These are phyloP conservation scores for Lachnellula arida DNA, from an alignment of 2,329 filamentous ascomycete genomes.

Conservation along the genomic window DNA sequence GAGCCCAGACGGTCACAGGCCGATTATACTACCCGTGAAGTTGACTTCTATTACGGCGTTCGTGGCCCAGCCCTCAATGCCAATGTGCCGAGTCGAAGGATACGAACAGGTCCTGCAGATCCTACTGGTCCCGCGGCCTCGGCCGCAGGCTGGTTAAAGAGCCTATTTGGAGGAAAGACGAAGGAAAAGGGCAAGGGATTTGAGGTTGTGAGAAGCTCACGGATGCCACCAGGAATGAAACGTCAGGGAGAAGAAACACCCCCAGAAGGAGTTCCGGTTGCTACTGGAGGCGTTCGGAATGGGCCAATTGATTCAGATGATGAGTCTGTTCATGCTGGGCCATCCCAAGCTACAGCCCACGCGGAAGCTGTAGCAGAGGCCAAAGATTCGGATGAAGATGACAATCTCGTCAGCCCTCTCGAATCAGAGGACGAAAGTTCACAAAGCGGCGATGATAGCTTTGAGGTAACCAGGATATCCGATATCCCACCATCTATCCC, in stretches of 20 bases:
- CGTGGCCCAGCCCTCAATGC: constrained; percentile 83
- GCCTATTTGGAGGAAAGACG: constrained; percentile 73
- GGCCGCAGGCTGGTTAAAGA: constrained; percentile 84
- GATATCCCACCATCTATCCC: constrained; percentile 54
- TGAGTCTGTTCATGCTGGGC: constrained; percentile 41
- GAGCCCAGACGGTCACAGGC: constrained; percentile 42
- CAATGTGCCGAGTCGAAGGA: constrained; percentile 72
- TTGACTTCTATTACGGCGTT: constrained; percentile 94
- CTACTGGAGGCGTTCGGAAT: constrained; percentile 38
- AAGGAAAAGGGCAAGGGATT: constrained; percentile 97
- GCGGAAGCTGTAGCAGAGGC: constrained; percentile 14
- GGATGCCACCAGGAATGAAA: constrained; percentile 74
- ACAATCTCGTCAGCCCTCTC: constrained; percentile 26
- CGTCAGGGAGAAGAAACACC: constrained; percentile 61
- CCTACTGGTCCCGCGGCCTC: constrained; percentile 87
- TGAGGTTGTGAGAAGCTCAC: constrained; percentile 86
- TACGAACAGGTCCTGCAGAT: constrained; percentile 92
- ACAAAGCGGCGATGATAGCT: constrained; percentile 43
- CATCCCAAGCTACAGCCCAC: constrained; percentile 22
- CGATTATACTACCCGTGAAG: constrained; percentile 90
- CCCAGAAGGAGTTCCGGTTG: constrained; percentile 61
- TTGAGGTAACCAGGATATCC: constrained; percentile 40
- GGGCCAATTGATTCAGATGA: constrained; percentile 62
- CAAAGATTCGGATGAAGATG: constrained; percentile 18
- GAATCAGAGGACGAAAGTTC: constrained; percentile 41